These are phyloP conservation scores for Pittosporum tobira DNA, from an alignment of 129 eudicot species.

Conservation along the genomic window DNA sequence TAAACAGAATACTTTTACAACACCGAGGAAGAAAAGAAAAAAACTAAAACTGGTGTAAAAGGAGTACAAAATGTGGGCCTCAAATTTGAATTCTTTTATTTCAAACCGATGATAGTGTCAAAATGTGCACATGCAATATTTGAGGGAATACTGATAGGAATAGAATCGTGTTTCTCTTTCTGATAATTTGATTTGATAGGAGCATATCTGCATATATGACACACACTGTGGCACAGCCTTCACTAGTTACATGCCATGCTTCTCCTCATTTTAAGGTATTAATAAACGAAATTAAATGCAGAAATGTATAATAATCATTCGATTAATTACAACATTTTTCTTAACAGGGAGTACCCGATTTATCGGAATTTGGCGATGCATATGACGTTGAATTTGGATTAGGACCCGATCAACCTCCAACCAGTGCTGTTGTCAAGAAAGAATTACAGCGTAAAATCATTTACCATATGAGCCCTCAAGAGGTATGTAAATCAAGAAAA, in stretches of 20 bases:
- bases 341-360: conserved; percentile 58
- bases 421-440: conserved; percentile 32
- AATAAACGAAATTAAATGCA: too few species aligned
- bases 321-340: not conserved
- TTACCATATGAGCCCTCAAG: conserved; percentile 57
- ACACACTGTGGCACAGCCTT: too few species aligned
- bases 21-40: too few species aligned
- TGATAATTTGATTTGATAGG: not conserved
- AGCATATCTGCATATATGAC: too few species aligned
- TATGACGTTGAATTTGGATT: conserved; percentile 43
- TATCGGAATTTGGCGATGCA: conserved; percentile 46
- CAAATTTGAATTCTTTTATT: too few species aligned
- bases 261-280: too few species aligned
- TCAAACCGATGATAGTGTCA: not conserved
- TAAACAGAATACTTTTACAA: too few species aligned
- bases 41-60: too few species aligned
- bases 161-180: not conserved
- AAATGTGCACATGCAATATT: not conserved
- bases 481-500: conserved; percentile 48
- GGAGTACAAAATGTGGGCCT: not conserved
- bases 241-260: too few species aligned
- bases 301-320: too few species aligned
- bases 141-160: not conserved
- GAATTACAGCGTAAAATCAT: conserved; percentile 46
- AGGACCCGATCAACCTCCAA: conserved; percentile 62